phyloP scores from a whole-genome alignment of 139 green algal species.

The Yamagishiella unicocca region DNA sequence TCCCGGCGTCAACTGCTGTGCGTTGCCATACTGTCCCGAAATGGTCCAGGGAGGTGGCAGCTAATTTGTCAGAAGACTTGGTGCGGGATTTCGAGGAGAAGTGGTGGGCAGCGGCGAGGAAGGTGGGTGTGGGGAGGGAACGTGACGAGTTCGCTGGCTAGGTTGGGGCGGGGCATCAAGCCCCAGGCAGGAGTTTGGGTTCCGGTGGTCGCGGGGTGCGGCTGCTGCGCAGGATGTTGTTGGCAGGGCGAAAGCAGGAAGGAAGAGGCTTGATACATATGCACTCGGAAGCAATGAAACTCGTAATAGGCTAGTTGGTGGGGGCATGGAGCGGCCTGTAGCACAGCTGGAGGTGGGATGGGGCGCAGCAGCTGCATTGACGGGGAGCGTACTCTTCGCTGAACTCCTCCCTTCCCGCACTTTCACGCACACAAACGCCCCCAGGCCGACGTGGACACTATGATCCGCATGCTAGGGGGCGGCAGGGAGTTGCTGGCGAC shows the following conservation, averaged over 20 bases:
- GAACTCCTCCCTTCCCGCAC: neutral
- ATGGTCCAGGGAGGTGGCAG: conserved; percentile 78
- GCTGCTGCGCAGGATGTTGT: too few species aligned
- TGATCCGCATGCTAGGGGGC: conserved; percentile 74
- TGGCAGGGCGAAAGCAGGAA: too few species aligned
- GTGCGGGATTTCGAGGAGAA: conserved; percentile 86
- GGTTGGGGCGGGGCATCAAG: too few species aligned
- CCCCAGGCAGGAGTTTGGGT: neutral
- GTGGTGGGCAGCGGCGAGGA: conserved; percentile 84
- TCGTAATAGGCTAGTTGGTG: too few species aligned
- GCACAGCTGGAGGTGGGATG: too few species aligned
- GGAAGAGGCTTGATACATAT: too few species aligned
- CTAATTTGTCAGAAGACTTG: conserved; percentile 88
- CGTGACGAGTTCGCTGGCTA: neutral
- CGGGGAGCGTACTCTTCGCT: neutral
- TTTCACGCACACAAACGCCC: neutral
- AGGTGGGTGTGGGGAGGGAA: conserved; percentile 73
- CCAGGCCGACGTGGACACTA: conserved; percentile 76
- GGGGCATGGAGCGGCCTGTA: too few species aligned
- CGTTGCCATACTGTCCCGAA: too few species aligned
- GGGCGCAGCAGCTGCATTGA: too few species aligned
- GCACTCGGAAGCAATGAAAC: too few species aligned
- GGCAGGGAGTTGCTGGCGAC: conserved; percentile 72
- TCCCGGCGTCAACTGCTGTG: too few species aligned
- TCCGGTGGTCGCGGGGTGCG: too few species aligned